phyloP scores from a whole-genome alignment of 208 protist species.

The Wallacemonas sp. region DNA sequence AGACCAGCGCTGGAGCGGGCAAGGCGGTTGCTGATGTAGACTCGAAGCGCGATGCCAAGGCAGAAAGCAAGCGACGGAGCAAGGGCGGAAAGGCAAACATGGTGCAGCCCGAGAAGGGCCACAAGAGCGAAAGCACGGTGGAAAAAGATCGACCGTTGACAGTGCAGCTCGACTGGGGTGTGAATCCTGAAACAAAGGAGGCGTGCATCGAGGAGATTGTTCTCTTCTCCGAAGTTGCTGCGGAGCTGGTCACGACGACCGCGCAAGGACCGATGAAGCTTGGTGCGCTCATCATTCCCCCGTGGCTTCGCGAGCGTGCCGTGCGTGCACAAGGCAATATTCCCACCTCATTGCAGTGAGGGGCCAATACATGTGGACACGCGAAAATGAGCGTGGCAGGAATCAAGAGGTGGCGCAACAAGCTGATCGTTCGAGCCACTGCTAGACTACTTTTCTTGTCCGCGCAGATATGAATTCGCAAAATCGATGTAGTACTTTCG shows the following conservation, averaged over 20 bases:
- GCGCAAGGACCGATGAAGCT: constrained; percentile 45
- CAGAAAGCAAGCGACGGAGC: constrained; percentile 17
- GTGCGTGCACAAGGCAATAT: constrained; percentile 21
- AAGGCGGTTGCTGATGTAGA: background rate
- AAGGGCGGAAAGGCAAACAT: constrained; percentile 35
- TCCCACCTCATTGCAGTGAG: constrained; percentile 26
- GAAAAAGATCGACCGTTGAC: background rate
- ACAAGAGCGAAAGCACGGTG: background rate
- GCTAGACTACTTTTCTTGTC: too few species aligned
- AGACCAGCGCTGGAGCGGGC: too few species aligned
- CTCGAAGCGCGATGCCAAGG: constrained; percentile 27
- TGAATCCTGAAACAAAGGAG: constrained; percentile 28
- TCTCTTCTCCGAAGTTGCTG: constrained; percentile 41
- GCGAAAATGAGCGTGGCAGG: background rate
- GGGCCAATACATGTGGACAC: background rate
- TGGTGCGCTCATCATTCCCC: constrained; percentile 62
- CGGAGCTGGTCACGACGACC: constrained; percentile 34
- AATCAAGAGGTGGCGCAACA: background rate
- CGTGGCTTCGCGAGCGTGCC: constrained; percentile 55
- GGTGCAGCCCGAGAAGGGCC: background rate
- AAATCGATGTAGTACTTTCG: too few species aligned
- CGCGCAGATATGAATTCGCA: too few species aligned
- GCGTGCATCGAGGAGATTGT: constrained; percentile 47
- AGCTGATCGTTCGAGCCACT: too few species aligned
- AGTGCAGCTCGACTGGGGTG: constrained; percentile 22